phyloP scores from a whole-genome alignment of 2,329 filamentous ascomycete species.

The Colletotrichum echinochloae region DNA sequence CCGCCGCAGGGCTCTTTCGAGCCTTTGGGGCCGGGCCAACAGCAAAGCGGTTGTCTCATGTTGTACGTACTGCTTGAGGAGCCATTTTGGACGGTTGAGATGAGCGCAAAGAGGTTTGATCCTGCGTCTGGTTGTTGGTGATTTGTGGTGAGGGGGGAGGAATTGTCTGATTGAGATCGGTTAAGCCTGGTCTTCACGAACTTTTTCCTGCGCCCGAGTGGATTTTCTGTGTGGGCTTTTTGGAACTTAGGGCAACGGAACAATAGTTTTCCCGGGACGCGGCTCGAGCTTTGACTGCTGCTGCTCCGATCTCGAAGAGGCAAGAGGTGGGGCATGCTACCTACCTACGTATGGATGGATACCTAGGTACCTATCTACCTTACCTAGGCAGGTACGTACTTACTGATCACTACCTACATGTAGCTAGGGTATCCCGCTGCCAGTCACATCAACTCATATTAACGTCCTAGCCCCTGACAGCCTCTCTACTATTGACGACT shows the following conservation, averaged over 20 bases:
- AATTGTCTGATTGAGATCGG: conserved; percentile 33
- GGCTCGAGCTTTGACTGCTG: not conserved
- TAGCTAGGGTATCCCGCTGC: not conserved
- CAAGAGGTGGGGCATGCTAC: not conserved
- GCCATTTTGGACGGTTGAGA: conserved; percentile 74
- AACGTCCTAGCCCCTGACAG: too few species aligned
- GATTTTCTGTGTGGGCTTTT: conserved; percentile 38
- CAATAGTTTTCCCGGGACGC: conserved; percentile 12
- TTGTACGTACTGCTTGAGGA: conserved; percentile 88
- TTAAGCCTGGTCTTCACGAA: conserved; percentile 28
- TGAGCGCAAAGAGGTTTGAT: conserved; percentile 78
- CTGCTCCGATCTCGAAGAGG: not conserved
- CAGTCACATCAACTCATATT: not conserved
- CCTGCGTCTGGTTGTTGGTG: conserved; percentile 73
- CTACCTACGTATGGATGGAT: not conserved
- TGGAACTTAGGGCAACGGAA: conserved; percentile 39
- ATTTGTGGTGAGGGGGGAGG: conserved; percentile 38
- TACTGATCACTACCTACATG: too few species aligned
- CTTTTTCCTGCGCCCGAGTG: conserved; percentile 6
- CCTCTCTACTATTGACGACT: not conserved
- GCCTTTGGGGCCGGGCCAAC: conserved; percentile 72
- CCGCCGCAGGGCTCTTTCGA: conserved; percentile 50
- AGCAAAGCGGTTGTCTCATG: conserved; percentile 86
- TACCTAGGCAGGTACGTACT: too few species aligned
- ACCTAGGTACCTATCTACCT: too few species aligned